Conservation (phyloP, 192 early-diverging fungal genomes). For the Mortierella claussenii region DNA sequence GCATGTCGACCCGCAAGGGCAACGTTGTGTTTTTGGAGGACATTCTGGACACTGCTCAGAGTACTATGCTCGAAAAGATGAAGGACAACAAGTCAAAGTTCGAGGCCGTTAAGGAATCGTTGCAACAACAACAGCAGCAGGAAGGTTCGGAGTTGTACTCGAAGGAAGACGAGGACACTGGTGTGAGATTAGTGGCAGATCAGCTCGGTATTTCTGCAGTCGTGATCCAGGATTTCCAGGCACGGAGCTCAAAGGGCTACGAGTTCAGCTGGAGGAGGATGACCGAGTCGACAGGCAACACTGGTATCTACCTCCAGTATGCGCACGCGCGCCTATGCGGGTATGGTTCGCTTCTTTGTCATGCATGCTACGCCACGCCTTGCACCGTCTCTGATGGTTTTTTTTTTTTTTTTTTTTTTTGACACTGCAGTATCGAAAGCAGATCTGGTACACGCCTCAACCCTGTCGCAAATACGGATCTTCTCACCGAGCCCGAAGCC, state of each 20-base stretch:
- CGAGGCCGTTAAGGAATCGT: constrained; percentile 63
- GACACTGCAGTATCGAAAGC: constrained; percentile 74
- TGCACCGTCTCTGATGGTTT: background rate
- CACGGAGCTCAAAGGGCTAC: constrained; percentile 90
- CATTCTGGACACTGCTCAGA: constrained; percentile 83
- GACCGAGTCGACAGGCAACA: constrained; percentile 92
- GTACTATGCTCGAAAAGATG: constrained; percentile 86
- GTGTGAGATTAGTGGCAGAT: constrained; percentile 74
- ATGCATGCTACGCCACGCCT: background rate
- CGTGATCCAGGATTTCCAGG: constrained; percentile 87
- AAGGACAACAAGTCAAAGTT: constrained; percentile 80
- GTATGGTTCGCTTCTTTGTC: constrained; percentile 35
- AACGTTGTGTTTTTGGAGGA: constrained; percentile 94
- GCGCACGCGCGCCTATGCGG: constrained; percentile 93
- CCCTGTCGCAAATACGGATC: constrained; percentile 61
- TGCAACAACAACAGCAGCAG: constrained; percentile 2
- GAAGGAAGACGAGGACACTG: constrained; percentile 11
- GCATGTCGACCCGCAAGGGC: constrained; percentile 94
- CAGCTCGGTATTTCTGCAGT: constrained; percentile 88
- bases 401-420: constrained; percentile 8
- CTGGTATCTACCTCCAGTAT: constrained; percentile 96
- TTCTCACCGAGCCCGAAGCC: constrained; percentile 77
- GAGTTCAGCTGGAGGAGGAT: constrained; percentile 91
- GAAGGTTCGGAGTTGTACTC: background rate
- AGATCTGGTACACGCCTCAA: constrained; percentile 60